A percentile compares a stretch with the other conserved stretches of the same genome.
Conservation (phyloP, 352 stramenopile species). For the Pilasporangium apinafurcum region DNA sequence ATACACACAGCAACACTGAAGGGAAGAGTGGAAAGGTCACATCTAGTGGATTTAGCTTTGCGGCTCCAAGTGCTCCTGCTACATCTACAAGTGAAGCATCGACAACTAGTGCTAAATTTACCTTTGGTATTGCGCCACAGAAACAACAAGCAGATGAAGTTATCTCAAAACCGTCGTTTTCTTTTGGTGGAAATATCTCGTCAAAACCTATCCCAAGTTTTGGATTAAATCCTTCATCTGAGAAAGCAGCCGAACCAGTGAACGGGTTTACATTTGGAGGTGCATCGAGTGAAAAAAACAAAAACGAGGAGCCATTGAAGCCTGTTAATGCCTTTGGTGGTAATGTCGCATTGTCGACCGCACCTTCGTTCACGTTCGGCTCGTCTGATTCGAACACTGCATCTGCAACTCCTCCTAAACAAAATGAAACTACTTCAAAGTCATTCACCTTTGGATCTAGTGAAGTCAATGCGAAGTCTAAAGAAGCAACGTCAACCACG, state of each 20-base stretch:
- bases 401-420: background rate
- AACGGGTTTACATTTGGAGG: conserved; percentile 27
- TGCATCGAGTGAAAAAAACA: background rate
- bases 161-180: conserved; percentile 15
- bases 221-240: conserved; percentile 12
- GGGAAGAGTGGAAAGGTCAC: conserved; percentile 1
- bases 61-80: conserved; percentile 1
- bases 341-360: background rate
- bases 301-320: background rate
- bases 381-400: background rate
- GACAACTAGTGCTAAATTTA: conserved; percentile 12
- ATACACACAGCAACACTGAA: background rate
- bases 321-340: background rate
- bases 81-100: conserved; percentile 3
- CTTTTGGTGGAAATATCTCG: conserved; percentile 12
- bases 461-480: background rate
- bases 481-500: background rate
- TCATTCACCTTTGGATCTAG: conserved; percentile 7
- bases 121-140: conserved; percentile 16
- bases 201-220: background rate
- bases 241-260: background rate
- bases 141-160: background rate
- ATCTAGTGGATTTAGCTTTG: conserved; percentile 23
- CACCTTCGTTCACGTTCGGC: conserved; percentile 13
- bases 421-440: background rate